Base-by-base conservation (phyloP, 371 early-diverging fungal genomes). In the Funneliformis caledonium region DNA sequence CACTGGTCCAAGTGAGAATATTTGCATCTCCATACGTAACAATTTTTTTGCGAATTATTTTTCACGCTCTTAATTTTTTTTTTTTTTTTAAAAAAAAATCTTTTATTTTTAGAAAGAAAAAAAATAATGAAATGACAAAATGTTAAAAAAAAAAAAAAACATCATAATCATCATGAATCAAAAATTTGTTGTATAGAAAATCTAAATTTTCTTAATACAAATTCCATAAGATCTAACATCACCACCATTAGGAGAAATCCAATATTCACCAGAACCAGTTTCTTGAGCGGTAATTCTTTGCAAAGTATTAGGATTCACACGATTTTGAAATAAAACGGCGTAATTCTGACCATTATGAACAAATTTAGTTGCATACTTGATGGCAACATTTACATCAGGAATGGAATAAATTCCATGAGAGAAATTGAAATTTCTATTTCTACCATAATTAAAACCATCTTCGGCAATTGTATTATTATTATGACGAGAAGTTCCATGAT, bases 151-250 rank as follows among this genome's bases (percentile, higher is more conserved):
- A 26, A 26, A 26, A 26, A 26, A 26, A 26, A 26, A 26, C 26
- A 26, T 26, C 26, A 26, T 26, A 26, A 26, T 26, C 26, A 26
- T 26, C 26, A 26, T 26, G 26, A 26, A 26, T 26, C 26, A 26
- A 26, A 26, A 26, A 26, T 26, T 26, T 26, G 26, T 26, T 26
- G 26, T 26, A 26, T 26, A 26, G 26, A 50, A 50, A 50, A 50
- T 50, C 6, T 50, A 52, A 52, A 52, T 47, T 50, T 48, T 67
- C 26, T 77, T 77, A 37, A 77, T 77, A 77, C 77, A 77, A 59
- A 77, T 77, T 47, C 77, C 77, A 65, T 77, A 77, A 5, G 77
- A 45, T n/a, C 77, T 61, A 45, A 77, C 65, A 77, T 77, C 77
- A 45, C 37, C 33, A 37, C 50, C 77, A 42, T 45, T 59, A 19